Evolutionary conservation across 2,329 filamentous ascomycete species (phyloP), one percentile per base, ranked within the genome.

Genomic region (Chaetomium globosum): DNA sequence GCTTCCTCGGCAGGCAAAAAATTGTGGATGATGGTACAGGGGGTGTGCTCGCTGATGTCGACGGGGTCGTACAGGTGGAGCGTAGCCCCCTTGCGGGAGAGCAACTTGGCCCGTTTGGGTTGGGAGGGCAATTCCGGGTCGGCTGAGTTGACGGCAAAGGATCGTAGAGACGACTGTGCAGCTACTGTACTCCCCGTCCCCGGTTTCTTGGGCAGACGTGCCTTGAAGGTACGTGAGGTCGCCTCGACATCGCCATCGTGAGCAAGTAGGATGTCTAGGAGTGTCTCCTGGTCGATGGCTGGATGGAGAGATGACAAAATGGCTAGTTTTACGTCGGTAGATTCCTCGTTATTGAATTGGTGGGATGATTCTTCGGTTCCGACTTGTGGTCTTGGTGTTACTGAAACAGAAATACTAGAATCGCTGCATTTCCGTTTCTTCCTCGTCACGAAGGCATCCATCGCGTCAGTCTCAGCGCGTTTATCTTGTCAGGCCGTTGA

Each of bases 1-100:
- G 95, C 94, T 65, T 90, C 82, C 1, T 88, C 81, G 0, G 82
- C 33, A 0, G 92, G 87, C 0, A 99, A 81, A 71, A 98, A 97
- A 73, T 97, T 95, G 77, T 96, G 93, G 63, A 97, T 87, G 69
- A 98, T 90, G 12, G 91, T 93, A 77, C 93, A 97, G 1, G 95
- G 93, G 0, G 94, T 97, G 73, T 96, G 85, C 28, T 85, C 83
- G 57, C 91, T 89, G 54, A 98, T 86, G 71, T 97, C 93, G 48
- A 87, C 81, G 0, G 93, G 91, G 51, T 91, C 87, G 76, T 90
- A 98, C 0, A 98, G 81, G 74, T 94, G 90, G 2, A 98, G 78
- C 0, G 94, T 97, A 71, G 87, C 86, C 13, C 93, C 94, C 74
- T 89, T 96, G 72, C 86, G 89, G 0, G 90, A 88, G 66, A 91